Percentiles rank a stretch among this genome's conserved stretches.
phyloP scores from a whole-genome alignment of 2,329 filamentous ascomycete genomes.

The Penicillium sp. region DNA sequence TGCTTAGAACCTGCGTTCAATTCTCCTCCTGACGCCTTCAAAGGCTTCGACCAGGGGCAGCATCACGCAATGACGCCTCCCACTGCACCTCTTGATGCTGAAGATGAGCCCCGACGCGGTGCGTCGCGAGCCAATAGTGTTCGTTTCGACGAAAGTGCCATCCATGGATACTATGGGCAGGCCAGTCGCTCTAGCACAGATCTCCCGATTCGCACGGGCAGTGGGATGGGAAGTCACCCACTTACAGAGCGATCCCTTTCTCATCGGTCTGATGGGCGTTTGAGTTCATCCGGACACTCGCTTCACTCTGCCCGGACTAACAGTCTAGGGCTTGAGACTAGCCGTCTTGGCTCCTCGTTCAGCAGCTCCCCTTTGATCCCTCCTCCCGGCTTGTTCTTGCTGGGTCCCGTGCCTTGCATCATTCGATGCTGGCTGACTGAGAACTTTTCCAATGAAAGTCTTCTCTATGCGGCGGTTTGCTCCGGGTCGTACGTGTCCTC shows the following conservation, averaged over 20 bases:
- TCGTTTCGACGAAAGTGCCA: constrained; percentile 90
- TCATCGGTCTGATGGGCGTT: constrained; percentile 90
- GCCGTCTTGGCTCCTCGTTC: constrained; percentile 58
- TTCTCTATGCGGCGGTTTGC: constrained; percentile 88
- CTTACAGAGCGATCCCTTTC: constrained; percentile 89
- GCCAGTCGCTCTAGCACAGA: constrained; percentile 77
- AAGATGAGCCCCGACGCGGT: constrained; percentile 78
- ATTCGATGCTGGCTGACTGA: constrained; percentile 92
- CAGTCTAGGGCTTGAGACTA: constrained; percentile 73
- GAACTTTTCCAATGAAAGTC: constrained; percentile 79
- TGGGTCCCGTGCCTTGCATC: constrained; percentile 87
- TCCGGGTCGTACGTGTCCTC: constrained; percentile 84
- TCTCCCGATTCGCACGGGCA: constrained; percentile 69
- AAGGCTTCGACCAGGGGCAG: constrained; percentile 78
- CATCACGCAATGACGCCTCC: constrained; percentile 66
- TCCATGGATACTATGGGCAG: constrained; percentile 85
- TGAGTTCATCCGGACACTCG: constrained; percentile 86
- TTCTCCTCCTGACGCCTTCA: constrained; percentile 76
- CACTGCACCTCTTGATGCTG: constrained; percentile 75
- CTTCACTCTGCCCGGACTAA: constrained; percentile 73
- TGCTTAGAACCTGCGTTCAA: constrained; percentile 68
- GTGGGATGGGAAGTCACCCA: constrained; percentile 68
- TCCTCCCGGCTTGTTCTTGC: constrained; percentile 74
- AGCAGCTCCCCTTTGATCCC: constrained; percentile 68
- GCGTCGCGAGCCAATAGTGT: constrained; percentile 94